phyloP scores from a whole-genome alignment of 768 basidiomycete genomes.

The Leccinum imitatum region DNA sequence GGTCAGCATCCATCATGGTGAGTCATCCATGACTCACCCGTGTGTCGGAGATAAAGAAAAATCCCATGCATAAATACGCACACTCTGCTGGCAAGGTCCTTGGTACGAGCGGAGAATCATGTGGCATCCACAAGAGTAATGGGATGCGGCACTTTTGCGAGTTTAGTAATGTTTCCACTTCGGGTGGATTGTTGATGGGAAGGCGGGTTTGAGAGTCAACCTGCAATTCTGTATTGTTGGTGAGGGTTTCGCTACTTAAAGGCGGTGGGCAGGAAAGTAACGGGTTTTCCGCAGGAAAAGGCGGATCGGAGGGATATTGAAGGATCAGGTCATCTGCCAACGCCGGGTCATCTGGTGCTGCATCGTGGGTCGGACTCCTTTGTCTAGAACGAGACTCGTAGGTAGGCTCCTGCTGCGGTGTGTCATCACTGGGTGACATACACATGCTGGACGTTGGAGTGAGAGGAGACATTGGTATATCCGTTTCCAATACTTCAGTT shows the following conservation, averaged over 20 bases:
- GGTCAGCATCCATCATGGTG: constrained; percentile 1
- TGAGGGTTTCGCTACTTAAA: not conserved
- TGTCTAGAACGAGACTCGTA: not conserved
- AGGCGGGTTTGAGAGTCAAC: constrained; percentile 1
- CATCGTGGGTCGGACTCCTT: not conserved
- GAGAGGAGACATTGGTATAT: not conserved
- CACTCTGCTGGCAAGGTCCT: constrained; percentile 36
- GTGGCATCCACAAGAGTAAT: constrained; percentile 41
- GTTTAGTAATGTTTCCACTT: constrained; percentile 43
- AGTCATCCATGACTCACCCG: constrained; percentile 30
- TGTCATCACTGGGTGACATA: not conserved
- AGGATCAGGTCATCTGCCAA: not conserved
- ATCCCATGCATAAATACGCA: constrained; percentile 45
- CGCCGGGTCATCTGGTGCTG: not conserved
- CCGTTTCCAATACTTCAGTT: not conserved
- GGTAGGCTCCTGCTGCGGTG: not conserved
- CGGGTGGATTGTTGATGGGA: constrained; percentile 38
- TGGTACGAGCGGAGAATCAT: constrained; percentile 28
- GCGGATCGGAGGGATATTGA: not conserved
- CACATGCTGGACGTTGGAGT: not conserved
- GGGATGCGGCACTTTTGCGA: constrained; percentile 40
- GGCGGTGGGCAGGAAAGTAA: not conserved
- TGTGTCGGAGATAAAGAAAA: constrained; percentile 43
- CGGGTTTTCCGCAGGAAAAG: not conserved
- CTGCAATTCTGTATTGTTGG: not conserved